Evolutionary conservation across 2,329 filamentous ascomycete genomes (phyloP).

Genomic region (Sarocladium strictum): DNA sequence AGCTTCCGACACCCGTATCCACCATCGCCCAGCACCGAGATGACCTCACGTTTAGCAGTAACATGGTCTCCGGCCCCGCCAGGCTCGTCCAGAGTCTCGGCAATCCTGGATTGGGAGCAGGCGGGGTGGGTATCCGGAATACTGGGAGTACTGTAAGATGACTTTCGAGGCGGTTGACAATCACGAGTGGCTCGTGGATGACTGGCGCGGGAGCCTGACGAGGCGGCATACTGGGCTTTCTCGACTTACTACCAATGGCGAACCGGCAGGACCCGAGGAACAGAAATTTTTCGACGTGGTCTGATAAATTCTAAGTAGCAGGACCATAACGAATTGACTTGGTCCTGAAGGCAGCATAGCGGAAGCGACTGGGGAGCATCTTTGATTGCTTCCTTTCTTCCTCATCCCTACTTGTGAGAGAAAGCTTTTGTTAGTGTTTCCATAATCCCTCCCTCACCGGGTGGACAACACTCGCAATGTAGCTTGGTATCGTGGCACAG

Average conservation of each 20-base stretch:
- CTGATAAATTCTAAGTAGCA: too few species aligned
- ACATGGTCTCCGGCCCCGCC: conserved; percentile 20
- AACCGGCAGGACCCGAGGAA: conserved; percentile 1
- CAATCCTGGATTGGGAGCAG: conserved; percentile 26
- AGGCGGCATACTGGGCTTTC: conserved; percentile 9
- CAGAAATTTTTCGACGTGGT: background rate
- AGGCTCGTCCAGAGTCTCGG: conserved; percentile 14
- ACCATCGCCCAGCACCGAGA: background rate
- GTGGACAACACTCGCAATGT: too few species aligned
- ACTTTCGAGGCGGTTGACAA: conserved; percentile 15
- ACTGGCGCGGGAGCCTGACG: conserved; percentile 7
- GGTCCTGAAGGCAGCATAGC: too few species aligned
- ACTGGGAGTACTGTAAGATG: conserved; percentile 25
- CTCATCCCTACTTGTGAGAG: too few species aligned
- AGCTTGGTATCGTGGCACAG: too few species aligned
- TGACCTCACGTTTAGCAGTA: conserved; percentile 21
- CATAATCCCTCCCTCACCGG: too few species aligned
- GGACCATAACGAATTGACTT: too few species aligned
- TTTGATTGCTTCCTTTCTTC: too few species aligned
- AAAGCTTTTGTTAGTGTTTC: too few species aligned
- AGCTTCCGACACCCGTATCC: conserved; percentile 10
- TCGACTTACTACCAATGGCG: conserved; percentile 7
- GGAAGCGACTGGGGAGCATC: too few species aligned
- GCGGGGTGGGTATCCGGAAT: conserved; percentile 29
- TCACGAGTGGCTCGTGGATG: conserved; percentile 4